Base-by-base conservation (phyloP, 208 protist genomes). In the Novymonas esmeraldas region DNA sequence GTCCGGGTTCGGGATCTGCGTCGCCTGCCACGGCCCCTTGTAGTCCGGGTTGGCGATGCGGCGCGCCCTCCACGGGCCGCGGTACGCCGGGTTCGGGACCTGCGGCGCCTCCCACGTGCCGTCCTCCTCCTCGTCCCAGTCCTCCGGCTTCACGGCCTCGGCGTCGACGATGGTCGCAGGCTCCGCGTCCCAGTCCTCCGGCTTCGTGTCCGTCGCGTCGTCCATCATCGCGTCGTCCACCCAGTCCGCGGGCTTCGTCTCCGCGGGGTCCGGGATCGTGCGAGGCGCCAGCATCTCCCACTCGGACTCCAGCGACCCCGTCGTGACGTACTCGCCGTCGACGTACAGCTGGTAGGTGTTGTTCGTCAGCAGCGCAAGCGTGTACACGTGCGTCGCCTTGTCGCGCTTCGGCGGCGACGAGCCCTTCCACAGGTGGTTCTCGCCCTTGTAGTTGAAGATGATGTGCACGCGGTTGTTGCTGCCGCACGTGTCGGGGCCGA, bases 401-500 rank as follows among this genome's bases (percentile, higher is more conserved):
- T 98, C 97, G 9, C 59, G 54, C 49, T 86, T 78, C 42, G 66
- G 78, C 24, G 20, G 44, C n/a, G 88, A 41, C 29, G 64, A 58
- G 54, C 82, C 85, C 64, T 94, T 98, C 82, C 90, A 95, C 54
- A 94, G 70, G 49, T 88, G 70, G 77, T 98, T 98, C 57, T 81
- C 78, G 39, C 93, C 97, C 16, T 98, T 95, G 85, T 98, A 93
- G 69, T 89, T 84, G 38, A 98, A 83, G 79, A 99, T 98, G 42
- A 98, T 81, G 79, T 98, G 96, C 31, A 98, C 70, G 63, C 85
- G 87, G 41, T 82, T 90, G 9, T 20, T 73, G 18, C 36, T 13
- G 56, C 96, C 96, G 64, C 97, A 99, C 54, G 89, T 79, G 84
- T 99, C 98, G 44, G 97, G 96, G 57, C 97, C 98, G 70, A 98